A percentile compares a stretch with the other conserved stretches of the same genome.
phyloP scores from a whole-genome alignment of 345 rosid genomes.

The Syzygium oleosum region DNA sequence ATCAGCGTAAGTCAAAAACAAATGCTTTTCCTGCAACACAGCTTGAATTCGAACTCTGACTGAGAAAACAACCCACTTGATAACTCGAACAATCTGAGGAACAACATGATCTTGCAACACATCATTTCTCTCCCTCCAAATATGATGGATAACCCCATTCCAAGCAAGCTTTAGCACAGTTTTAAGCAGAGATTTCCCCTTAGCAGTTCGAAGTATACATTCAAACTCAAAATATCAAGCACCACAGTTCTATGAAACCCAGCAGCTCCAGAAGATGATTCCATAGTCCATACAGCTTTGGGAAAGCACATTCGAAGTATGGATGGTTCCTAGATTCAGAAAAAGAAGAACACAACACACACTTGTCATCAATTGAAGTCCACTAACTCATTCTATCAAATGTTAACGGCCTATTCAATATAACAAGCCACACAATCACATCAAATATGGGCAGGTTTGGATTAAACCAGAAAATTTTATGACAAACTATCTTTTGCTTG shows the following conservation, averaged over 20 bases:
- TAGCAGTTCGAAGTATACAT: background rate
- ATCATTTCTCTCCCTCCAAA: background rate
- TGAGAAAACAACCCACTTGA: background rate
- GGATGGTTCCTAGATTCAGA: background rate
- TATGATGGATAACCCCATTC: background rate
- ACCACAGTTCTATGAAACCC: background rate
- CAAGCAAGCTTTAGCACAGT: background rate
- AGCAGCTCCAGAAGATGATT: background rate
- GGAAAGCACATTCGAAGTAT: background rate
- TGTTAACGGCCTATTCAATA: background rate
- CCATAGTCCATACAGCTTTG: background rate
- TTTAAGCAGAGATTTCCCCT: background rate
- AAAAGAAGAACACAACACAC: background rate
- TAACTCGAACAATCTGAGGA: background rate
- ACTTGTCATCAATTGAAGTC: background rate
- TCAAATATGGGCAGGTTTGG: background rate
- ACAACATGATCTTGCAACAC: background rate
- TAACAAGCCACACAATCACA: background rate
- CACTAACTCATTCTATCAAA: background rate
- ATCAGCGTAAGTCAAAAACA: background rate
- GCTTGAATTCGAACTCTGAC: background rate
- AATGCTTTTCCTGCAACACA: background rate
- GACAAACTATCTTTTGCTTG: background rate
- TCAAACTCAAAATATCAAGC: background rate
- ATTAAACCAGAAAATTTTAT: background rate